These are phyloP conservation scores for Thozetella sp. DNA, from an alignment of 495 filamentous ascomycete species.

Conservation along the genomic window DNA sequence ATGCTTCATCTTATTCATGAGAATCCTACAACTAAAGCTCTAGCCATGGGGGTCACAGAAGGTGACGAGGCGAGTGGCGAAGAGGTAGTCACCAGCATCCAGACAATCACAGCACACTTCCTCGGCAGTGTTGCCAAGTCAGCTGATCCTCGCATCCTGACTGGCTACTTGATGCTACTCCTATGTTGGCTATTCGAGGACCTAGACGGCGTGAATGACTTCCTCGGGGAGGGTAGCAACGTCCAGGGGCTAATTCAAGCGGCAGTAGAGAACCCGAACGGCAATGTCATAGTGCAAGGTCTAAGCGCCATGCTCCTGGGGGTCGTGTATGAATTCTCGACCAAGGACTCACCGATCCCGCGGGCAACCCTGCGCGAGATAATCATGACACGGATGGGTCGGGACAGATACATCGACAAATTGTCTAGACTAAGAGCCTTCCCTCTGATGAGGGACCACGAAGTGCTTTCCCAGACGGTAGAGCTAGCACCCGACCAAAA, in stretches of 20 bases:
- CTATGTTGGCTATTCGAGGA: conserved; percentile 94
- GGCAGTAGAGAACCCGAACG: conserved; percentile 57
- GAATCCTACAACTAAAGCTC: conserved; percentile 74
- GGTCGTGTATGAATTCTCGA: conserved; percentile 95
- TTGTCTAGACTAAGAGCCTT: conserved; percentile 77
- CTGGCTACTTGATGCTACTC: conserved; percentile 92
- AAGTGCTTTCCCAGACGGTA: conserved; percentile 75
- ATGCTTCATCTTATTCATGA: conserved; percentile 89
- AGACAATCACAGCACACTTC: conserved; percentile 80
- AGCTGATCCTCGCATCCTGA: conserved; percentile 78
- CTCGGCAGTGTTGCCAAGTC: conserved; percentile 67
- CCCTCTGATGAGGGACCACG: conserved; percentile 88
- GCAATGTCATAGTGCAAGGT: conserved; percentile 71
- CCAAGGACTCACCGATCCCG: conserved; percentile 91
- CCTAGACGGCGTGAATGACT: conserved; percentile 87
- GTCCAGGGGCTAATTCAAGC: conserved; percentile 80
- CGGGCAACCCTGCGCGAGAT: conserved; percentile 81
- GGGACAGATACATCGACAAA: conserved; percentile 87
- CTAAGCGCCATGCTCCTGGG: conserved; percentile 83
- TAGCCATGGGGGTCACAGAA: conserved; percentile 81
- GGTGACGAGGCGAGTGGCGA: conserved; percentile 90
- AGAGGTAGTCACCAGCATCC: conserved; percentile 94
- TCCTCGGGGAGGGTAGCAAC: conserved; percentile 92
- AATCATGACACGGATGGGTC: conserved; percentile 75
- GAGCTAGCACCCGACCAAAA: conserved; percentile 55